A percentile compares a stretch with the other conserved stretches of the same genome.
Evolutionary conservation across 306 rosid genomes (phyloP).

Genomic region (Sicyos baderoa): DNA sequence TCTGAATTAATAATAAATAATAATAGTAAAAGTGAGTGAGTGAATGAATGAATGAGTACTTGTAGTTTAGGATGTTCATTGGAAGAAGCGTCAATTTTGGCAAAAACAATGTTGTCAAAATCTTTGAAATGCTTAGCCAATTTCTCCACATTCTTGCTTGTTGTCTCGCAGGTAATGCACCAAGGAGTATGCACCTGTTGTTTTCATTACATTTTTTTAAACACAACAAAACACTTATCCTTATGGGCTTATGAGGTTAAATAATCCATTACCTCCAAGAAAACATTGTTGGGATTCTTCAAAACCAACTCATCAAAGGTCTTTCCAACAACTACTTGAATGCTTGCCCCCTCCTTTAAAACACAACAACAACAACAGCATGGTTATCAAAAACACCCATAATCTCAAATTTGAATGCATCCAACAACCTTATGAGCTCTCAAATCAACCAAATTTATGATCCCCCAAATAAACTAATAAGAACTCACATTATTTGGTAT

Average conservation of each 20-base stretch:
- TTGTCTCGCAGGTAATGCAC: constrained; percentile 79
- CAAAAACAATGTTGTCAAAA: constrained; percentile 47
- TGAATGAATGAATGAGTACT: too few relatives aligned
- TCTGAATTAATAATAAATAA: not conserved
- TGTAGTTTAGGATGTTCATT: constrained; percentile 85
- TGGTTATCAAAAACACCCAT: not conserved
- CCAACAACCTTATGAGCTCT: not conserved
- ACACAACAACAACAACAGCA: not conserved
- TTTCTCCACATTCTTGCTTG: constrained; percentile 70
- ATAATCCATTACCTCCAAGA: constrained; percentile 63
- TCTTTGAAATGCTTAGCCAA: constrained; percentile 87
- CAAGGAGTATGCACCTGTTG: constrained; percentile 86
- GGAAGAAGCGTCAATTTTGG: constrained; percentile 62
- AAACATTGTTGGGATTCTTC: constrained; percentile 52
- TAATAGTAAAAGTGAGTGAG: not conserved
- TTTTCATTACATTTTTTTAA: constrained; percentile 19
- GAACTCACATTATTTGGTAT: constrained; percentile 75
- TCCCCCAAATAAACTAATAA: constrained; percentile 2
- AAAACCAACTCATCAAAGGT: constrained; percentile 61
- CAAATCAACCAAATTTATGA: not conserved
- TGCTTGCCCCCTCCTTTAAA: constrained; percentile 45
- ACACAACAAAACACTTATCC: too few relatives aligned
- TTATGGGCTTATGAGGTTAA: too few relatives aligned
- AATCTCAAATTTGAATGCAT: not conserved
- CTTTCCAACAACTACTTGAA: constrained; percentile 60